Evolutionary conservation across 768 basidiomycete species (phyloP), one percentile per base, ranked within the genome.

Genomic region (Mycena venus): DNA sequence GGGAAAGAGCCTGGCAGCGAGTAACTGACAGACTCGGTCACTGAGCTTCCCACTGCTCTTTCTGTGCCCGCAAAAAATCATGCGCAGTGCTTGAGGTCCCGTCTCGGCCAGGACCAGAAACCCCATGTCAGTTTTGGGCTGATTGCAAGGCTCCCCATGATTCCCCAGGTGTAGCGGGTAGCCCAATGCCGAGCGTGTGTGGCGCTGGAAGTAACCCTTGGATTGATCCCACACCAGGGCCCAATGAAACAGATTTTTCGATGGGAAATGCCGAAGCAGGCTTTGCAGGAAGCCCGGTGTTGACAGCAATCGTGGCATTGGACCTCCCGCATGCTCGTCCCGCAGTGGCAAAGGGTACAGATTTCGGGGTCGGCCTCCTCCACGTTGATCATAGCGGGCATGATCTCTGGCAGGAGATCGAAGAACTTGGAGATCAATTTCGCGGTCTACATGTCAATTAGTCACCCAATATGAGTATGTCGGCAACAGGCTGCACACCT

Each of bases 51-150:
- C n/a, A 4, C 2, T 14, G 5, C 0, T 15, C 12, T 12, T 15
- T 56, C 60, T 32, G 40, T 47, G n/a, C 1, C 42, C 40, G 19
- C 70, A 71, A n/a, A 71, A 71, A 4, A 14, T n/a, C 4, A 71
- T 23, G 0, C 36, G 17, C 0, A 51, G 34, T 1, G 53, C 27
- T 12, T 71, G 70, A 6, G 58, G 12, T 0, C 70, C 61, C 0
- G 25, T 71, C 21, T 25, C 42, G 1, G 49, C 29, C 1, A 29
- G 38, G 29, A 71, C 23, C 1, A 21, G 25, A 14, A 70, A 63
- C 1, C 8, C 1, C 14, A 55, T 14, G 17, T 7, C n/a, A 3
- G 11, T 19, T 11, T 3, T 23, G 4, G 49, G 31, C 2, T 29
- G 5, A 15, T 31, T 5, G 40, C 53, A 64, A 6, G 34, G 6